These are phyloP conservation scores for Trichoderma citrinoviride DNA, from an alignment of 2,329 filamentous ascomycete genomes.

Conservation along the genomic window DNA sequence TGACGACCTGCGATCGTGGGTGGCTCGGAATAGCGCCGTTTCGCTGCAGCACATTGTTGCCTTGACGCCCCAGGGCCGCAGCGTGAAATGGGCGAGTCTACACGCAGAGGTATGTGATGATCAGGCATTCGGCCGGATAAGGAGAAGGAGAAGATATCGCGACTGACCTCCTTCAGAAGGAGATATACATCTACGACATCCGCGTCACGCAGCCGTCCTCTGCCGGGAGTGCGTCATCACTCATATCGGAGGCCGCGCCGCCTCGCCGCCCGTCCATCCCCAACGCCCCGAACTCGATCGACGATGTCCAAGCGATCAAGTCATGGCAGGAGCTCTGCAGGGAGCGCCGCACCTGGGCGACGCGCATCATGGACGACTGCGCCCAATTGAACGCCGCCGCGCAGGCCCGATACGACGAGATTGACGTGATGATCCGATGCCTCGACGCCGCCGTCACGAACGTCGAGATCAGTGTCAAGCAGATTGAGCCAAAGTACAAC, in stretches of 20 bases:
- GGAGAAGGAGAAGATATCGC: background rate
- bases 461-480: conserved; percentile 70
- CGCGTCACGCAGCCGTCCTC: conserved; percentile 62
- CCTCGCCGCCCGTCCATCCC: conserved; percentile 58
- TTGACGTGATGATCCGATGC: conserved; percentile 73
- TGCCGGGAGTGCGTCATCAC: conserved; percentile 42
- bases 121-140: background rate
- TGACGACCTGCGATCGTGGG: conserved; percentile 81
- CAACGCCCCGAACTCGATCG: conserved; percentile 76
- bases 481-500: conserved; percentile 68
- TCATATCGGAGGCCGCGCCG: conserved; percentile 49
- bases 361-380: conserved; percentile 67
- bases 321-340: conserved; percentile 90
- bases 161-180: conserved; percentile 53
- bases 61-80: conserved; percentile 80
- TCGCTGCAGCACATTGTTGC: conserved; percentile 77
- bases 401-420: conserved; percentile 66
- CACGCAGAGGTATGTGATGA: conserved; percentile 66
- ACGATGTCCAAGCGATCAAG: conserved; percentile 73
- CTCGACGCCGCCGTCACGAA: conserved; percentile 85
- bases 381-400: conserved; percentile 60
- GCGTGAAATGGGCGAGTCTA: conserved; percentile 76
- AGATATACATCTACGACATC: conserved; percentile 91
- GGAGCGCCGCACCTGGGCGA: conserved; percentile 75
- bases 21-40: conserved; percentile 71